Evolutionary conservation across 805 yeast species (phyloP).

Genomic region (Metschnikowia baotianmanensis): DNA sequence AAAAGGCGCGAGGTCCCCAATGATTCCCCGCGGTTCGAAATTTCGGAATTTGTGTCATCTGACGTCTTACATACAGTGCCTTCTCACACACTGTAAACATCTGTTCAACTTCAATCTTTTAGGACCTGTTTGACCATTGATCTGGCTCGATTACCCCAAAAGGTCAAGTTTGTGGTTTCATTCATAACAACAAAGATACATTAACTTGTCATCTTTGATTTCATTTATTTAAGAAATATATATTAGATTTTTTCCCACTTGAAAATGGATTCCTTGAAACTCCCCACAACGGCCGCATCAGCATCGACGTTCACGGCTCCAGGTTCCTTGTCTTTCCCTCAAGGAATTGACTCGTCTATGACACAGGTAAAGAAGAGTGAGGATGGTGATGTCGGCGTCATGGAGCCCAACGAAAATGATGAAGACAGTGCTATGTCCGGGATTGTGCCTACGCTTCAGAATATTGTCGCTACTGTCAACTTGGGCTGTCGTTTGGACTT

Average conservation of each 20-base stretch:
- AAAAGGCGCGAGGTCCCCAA: slow-evolving; percentile 23
- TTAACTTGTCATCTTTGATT: slow-evolving; percentile 39
- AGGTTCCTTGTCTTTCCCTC: slow-evolving; percentile 62
- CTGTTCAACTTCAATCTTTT: slow-evolving; percentile 1
- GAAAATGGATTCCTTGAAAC: slow-evolving; percentile 66
- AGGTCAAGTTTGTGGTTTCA: slow-evolving; percentile 3
- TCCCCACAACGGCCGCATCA: slow-evolving; percentile 75
- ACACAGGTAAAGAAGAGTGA: slow-evolving; percentile 17
- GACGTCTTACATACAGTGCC: slow-evolving; percentile 19
- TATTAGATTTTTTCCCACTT: slow-evolving; percentile 13
- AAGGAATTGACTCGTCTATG: slow-evolving; percentile 34
- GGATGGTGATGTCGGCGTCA: slow-evolving; percentile 17
- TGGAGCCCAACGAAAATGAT: slow-evolving; percentile 41
- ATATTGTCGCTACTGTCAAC: slow-evolving; percentile 97
- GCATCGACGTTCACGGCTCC: slow-evolving; percentile 72
- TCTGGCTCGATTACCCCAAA: slow-evolving; percentile 6
- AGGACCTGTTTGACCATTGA: slow-evolving; percentile 13
- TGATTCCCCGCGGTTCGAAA: background rate
- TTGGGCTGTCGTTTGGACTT: slow-evolving; percentile 93
- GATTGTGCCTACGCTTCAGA: slow-evolving; percentile 91
- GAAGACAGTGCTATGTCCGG: slow-evolving; percentile 86
- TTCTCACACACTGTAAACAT: slow-evolving; percentile 9
- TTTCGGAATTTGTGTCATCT: slow-evolving; percentile 17
- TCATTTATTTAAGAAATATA: slow-evolving; percentile 12
- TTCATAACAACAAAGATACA: slow-evolving; percentile 32